A percentile compares a stretch with the other conserved stretches of the same genome.
Evolutionary conservation across 1,139 yeast genomes (phyloP).

Genomic region (Saccharomyces hybrid): DNA sequence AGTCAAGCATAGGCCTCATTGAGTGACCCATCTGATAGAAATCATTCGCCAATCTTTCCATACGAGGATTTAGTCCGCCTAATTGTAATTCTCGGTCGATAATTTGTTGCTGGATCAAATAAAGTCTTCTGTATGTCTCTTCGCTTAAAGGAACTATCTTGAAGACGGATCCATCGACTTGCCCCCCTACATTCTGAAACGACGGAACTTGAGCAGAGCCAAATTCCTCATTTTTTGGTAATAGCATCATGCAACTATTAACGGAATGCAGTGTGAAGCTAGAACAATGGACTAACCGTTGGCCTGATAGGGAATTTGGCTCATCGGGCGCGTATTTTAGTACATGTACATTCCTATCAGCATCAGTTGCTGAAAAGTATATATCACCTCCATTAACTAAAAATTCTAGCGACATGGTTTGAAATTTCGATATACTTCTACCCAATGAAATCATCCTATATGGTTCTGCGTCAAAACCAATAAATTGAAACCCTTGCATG

Average conservation of each 20-base stretch:
- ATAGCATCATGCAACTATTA: constrained; percentile 49
- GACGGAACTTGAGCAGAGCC: constrained; percentile 14
- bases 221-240: constrained; percentile 39
- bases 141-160: constrained; percentile 73
- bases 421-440: constrained; percentile 58
- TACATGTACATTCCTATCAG: constrained; percentile 59
- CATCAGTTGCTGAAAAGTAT: constrained; percentile 62
- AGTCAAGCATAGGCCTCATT: constrained; percentile 54
- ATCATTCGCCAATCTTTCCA: constrained; percentile 53
- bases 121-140: constrained; percentile 67
- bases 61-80: constrained; percentile 75
- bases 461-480: constrained; percentile 93
- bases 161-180: constrained; percentile 72
- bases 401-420: constrained; percentile 60
- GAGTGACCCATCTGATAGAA: constrained; percentile 22
- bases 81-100: constrained; percentile 53
- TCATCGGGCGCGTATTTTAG: constrained; percentile 91
- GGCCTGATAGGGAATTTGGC: constrained; percentile 74
- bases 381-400: constrained; percentile 63
- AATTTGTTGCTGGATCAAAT: constrained; percentile 80
- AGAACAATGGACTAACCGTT: constrained; percentile 58
- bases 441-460: constrained; percentile 76
- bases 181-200: constrained; percentile 59
- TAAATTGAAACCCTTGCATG: constrained; percentile 69
- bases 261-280: constrained; percentile 62